Evolutionary conservation across 257 asterid genomes (phyloP).

Genomic region (Salvia miltiorrhiza): DNA sequence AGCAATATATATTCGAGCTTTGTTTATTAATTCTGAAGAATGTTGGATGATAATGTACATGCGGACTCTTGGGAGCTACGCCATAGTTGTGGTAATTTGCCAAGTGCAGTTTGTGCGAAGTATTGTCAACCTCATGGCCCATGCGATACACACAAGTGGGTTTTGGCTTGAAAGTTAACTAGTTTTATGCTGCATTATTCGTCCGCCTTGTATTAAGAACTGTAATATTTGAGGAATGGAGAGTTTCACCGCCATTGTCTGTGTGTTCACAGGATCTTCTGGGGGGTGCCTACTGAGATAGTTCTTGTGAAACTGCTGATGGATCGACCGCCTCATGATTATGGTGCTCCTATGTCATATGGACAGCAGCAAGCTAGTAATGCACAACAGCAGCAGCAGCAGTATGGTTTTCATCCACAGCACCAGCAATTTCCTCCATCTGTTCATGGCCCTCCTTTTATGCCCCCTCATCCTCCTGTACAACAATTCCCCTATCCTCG

Average conservation of each 20-base stretch:
- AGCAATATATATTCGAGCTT: background rate
- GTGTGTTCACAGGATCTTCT: background rate
- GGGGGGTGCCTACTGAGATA: background rate
- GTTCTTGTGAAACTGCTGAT: conserved; percentile 32
- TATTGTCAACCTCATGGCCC: background rate
- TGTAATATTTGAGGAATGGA: background rate
- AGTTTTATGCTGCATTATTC: background rate
- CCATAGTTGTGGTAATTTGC: background rate
- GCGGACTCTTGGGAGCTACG: background rate
- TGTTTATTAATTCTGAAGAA: background rate
- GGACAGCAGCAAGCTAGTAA: conserved; percentile 70
- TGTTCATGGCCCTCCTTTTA: conserved; percentile 72
- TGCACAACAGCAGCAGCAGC: conserved; percentile 63
- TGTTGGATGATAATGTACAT: background rate
- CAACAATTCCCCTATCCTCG: conserved; percentile 84
- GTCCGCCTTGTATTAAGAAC: background rate
- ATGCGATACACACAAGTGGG: background rate
- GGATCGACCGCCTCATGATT: conserved; percentile 90
- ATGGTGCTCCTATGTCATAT: conserved; percentile 68
- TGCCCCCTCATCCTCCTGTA: conserved; percentile 76
- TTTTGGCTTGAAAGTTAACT: background rate
- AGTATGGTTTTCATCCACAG: conserved; percentile 79
- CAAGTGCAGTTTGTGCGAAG: background rate
- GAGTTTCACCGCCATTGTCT: conserved; percentile 4
- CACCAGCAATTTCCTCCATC: conserved; percentile 86